Conservation (phyloP, 805 yeast genomes). For the Candida patagonica region DNA sequence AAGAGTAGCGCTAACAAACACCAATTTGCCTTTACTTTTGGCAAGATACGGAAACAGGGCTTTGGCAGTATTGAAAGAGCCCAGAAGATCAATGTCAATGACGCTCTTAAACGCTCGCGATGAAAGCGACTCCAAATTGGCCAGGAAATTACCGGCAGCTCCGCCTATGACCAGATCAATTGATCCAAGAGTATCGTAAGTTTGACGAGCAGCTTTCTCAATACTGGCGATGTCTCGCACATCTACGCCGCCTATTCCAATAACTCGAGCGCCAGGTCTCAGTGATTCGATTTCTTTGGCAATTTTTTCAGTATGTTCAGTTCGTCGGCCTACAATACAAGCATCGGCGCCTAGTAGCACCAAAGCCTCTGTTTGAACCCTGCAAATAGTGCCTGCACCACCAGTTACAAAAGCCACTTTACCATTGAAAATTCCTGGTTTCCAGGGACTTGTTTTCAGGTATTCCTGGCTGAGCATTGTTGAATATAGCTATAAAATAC, state of each 20-base stretch:
- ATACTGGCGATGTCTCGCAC: conserved; percentile 64
- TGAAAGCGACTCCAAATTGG: conserved; percentile 69
- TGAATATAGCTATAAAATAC: not conserved
- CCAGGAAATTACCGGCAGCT: conserved; percentile 89
- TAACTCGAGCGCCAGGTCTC: conserved; percentile 52
- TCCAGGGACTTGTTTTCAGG: conserved; percentile 25
- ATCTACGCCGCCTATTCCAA: conserved; percentile 67
- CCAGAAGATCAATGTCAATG: conserved; percentile 75
- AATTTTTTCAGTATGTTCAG: conserved; percentile 52
- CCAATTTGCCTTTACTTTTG: conserved; percentile 56
- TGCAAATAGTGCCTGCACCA: conserved; percentile 93
- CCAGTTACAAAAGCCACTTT: conserved; percentile 91
- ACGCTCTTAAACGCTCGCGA: conserved; percentile 86
- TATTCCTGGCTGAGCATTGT: conserved; percentile 6
- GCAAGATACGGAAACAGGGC: conserved; percentile 62
- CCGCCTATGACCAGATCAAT: conserved; percentile 89
- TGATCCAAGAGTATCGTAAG: conserved; percentile 62
- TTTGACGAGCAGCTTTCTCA: conserved; percentile 49
- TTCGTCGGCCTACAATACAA: conserved; percentile 73
- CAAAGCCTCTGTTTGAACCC: conserved; percentile 81
- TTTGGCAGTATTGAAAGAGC: conserved; percentile 83
- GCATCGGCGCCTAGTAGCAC: conserved; percentile 80
- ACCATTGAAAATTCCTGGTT: conserved; percentile 63
- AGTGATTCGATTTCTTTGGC: conserved; percentile 56
- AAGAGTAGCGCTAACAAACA: conserved; percentile 82